Evolutionary conservation across 306 rosid species (phyloP).

Genomic region (Dryas drummondii): DNA sequence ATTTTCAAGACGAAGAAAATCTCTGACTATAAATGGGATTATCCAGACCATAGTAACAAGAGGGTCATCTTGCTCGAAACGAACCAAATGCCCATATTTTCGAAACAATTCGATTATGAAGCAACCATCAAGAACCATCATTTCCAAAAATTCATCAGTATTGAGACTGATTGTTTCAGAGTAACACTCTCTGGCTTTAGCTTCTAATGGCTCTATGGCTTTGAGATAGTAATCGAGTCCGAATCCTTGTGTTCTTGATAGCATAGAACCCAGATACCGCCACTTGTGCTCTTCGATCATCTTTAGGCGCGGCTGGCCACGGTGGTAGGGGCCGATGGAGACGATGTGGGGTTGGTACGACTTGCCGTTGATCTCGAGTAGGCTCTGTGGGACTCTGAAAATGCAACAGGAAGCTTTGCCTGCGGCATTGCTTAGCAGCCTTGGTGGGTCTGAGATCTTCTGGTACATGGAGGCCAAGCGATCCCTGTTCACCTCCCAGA

Average conservation of each 20-base stretch:
- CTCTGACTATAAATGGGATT: conserved; percentile 44
- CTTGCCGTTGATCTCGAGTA: conserved; percentile 45
- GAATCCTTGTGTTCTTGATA: conserved; percentile 34
- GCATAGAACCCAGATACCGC: conserved; percentile 44
- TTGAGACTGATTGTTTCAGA: conserved; percentile 37
- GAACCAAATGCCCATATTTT: conserved; percentile 27
- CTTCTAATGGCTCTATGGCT: conserved; percentile 35
- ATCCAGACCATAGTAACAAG: conserved; percentile 50
- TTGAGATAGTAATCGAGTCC: conserved; percentile 20
- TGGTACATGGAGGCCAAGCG: conserved; percentile 38
- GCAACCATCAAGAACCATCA: conserved; percentile 70
- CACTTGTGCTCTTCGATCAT: conserved; percentile 67
- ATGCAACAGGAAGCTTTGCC: conserved; percentile 54
- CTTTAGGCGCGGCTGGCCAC: conserved; percentile 32
- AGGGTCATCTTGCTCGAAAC: conserved; percentile 44
- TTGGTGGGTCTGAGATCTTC: conserved; percentile 47
- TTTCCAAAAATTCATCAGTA: conserved; percentile 41
- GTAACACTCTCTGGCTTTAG: conserved; percentile 50
- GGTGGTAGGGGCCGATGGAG: conserved; percentile 71
- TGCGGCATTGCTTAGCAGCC: conserved; percentile 43
- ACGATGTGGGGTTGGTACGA: conserved; percentile 58
- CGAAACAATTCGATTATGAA: conserved; percentile 58
- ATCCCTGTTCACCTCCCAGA: conserved; percentile 31
- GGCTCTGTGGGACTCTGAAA: conserved; percentile 52
- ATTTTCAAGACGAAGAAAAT: conserved; percentile 69